A percentile compares a stretch with the other conserved stretches of the same genome.
Conservation (phyloP, 1,139 yeast species). For the Candida mesenterica region DNA sequence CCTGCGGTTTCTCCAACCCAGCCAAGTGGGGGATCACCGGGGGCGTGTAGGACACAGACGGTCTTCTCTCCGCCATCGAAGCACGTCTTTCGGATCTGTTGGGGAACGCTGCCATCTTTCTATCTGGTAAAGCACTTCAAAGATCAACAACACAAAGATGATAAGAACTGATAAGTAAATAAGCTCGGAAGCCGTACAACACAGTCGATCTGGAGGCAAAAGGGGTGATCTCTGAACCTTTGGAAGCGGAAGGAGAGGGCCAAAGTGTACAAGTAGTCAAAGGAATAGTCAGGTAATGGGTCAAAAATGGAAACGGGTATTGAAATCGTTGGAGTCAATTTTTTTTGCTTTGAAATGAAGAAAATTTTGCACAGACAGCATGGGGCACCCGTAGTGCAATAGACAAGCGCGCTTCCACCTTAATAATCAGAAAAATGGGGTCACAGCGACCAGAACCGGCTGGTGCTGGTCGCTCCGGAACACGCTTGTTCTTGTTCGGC, state of each 20-base stretch:
- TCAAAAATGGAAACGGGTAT: too few species aligned
- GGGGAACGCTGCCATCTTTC: constrained; percentile 10
- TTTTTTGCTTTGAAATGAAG: neutral
- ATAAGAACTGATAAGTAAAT: neutral
- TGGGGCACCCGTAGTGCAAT: too few species aligned
- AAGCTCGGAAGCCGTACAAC: neutral
- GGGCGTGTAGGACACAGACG: constrained; percentile 51
- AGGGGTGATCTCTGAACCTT: neutral
- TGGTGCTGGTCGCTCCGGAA: too few species aligned
- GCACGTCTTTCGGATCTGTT: constrained; percentile 52
- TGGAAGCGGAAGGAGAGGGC: neutral
- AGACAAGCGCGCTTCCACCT: too few species aligned
- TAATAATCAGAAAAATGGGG: too few species aligned
- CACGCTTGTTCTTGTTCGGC: too few species aligned
- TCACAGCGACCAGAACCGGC: too few species aligned
- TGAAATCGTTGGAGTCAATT: neutral
- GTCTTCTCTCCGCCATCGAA: constrained; percentile 73
- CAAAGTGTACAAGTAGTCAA: neutral
- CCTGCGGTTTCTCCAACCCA: constrained; percentile 68
- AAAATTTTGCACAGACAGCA: too few species aligned
- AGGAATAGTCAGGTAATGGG: too few species aligned
- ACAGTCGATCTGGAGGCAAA: neutral
- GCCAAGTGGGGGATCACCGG: constrained; percentile 77
- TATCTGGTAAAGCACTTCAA: neutral
- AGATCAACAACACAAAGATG: neutral